Evolutionary conservation across 148 eudicot genomes (phyloP).

Genomic region (Rhododendron ferrugineum): DNA sequence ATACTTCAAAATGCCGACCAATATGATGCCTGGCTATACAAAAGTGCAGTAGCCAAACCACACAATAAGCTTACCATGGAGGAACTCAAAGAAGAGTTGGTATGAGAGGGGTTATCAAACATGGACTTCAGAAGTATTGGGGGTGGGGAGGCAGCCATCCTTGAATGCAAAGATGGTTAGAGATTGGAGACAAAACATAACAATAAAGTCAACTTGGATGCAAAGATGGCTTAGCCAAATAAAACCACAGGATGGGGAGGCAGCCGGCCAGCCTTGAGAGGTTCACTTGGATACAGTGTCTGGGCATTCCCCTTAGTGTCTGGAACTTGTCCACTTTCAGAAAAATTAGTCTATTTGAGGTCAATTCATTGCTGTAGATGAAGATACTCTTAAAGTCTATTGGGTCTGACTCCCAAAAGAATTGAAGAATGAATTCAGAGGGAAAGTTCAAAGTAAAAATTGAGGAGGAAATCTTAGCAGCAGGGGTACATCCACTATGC

Average conservation of each 20-base stretch:
- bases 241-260: neutral
- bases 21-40: neutral
- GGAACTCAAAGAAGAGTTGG: no score
- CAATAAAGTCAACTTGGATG: neutral
- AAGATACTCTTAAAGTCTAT: neutral
- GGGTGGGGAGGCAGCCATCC: neutral
- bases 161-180: neutral
- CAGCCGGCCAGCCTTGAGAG: neutral
- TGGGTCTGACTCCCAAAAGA: neutral
- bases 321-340: neutral
- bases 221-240: neutral
- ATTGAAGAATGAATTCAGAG: neutral
- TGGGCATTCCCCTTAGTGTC: neutral
- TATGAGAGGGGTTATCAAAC: neutral
- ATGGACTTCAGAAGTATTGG: neutral
- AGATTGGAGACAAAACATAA: neutral
- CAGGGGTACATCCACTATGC: neutral
- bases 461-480: neutral
- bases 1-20: no score
- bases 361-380: neutral
- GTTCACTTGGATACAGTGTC: neutral
- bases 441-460: neutral
- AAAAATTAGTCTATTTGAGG: neutral
- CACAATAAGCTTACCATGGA: neutral
- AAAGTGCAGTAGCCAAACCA: neutral